phyloP scores from a whole-genome alignment of 768 basidiomycete species.

The Termitomyces sp. region DNA sequence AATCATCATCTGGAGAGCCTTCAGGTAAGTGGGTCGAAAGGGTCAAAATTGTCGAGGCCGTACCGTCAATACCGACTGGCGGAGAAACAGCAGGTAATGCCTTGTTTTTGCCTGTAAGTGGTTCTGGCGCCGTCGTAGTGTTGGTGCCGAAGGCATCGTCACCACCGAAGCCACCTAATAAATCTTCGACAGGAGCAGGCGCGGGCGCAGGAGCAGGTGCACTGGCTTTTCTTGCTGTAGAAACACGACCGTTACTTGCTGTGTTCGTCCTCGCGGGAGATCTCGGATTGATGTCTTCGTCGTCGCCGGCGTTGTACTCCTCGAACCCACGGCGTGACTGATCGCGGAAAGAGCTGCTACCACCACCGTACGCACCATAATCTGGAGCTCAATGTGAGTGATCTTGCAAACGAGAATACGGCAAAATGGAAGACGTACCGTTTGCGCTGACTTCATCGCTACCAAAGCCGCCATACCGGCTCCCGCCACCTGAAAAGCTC shows the following conservation, averaged over 20 bases:
- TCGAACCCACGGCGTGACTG: conserved; percentile 63
- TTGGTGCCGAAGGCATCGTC: conserved; percentile 47
- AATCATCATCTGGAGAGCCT: conserved; percentile 62
- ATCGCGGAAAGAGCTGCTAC: conserved; percentile 52
- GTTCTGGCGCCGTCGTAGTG: conserved; percentile 24
- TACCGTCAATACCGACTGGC: conserved; percentile 37
- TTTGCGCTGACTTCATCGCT: conserved; percentile 23
- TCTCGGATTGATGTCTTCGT: conserved; percentile 47
- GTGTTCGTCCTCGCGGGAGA: conserved; percentile 24
- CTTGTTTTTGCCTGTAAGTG: conserved; percentile 38
- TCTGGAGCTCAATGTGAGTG: not conserved
- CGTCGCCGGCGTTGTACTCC: conserved; percentile 96
- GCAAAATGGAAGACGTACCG: conserved; percentile 2
- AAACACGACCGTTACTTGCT: conserved; percentile 14
- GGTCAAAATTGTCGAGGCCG: conserved; percentile 1
- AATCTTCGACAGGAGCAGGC: conserved; percentile 44
- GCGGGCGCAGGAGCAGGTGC: conserved; percentile 24
- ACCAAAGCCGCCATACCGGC: conserved; percentile 46
- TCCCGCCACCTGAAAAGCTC: conserved; percentile 40
- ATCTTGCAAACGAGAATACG: not conserved
- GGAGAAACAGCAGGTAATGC: conserved; percentile 44
- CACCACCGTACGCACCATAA: conserved; percentile 19
- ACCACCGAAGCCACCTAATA: conserved; percentile 75
- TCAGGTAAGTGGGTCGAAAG: not conserved
- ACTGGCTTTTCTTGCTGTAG: conserved; percentile 30